These are phyloP conservation scores for Pseudogymnoascus pannorum DNA, from an alignment of 2,329 filamentous ascomycete genomes.

Conservation along the genomic window DNA sequence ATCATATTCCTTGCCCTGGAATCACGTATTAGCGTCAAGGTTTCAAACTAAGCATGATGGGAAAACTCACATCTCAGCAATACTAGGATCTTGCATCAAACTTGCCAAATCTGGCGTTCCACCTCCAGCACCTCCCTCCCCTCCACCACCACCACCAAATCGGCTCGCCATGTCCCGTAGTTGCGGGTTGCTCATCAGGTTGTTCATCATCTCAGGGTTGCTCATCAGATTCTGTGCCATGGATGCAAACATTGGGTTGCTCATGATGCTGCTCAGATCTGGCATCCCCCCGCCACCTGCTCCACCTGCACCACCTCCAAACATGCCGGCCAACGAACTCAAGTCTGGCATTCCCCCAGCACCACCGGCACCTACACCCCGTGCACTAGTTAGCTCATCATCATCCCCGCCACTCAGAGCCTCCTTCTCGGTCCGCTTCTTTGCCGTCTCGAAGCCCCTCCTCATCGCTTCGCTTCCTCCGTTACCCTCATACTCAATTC, in stretches of 20 bases:
- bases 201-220: constrained; percentile 87
- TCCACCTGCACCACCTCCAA: constrained; percentile 52
- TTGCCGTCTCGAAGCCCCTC: constrained; percentile 91
- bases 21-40: neutral
- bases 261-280: constrained; percentile 82
- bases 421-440: constrained; percentile 77
- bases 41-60: neutral
- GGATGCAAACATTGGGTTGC: constrained; percentile 94
- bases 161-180: constrained; percentile 79
- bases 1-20: constrained; percentile 60
- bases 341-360: constrained; percentile 64
- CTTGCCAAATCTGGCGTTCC: constrained; percentile 83
- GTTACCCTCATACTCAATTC: constrained; percentile 88
- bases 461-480: constrained; percentile 96
- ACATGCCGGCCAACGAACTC: constrained; percentile 63
- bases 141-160: constrained; percentile 56
- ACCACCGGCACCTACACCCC: constrained; percentile 40
- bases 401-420: constrained; percentile 43
- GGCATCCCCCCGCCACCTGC: constrained; percentile 75
- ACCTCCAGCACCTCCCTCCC: constrained; percentile 50
- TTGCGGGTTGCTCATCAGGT: constrained; percentile 89
- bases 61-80: constrained; percentile 82
- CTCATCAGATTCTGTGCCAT: constrained; percentile 98
- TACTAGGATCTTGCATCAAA: constrained; percentile 85
- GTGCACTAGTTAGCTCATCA: constrained; percentile 44